These are phyloP conservation scores for Russula brevipes DNA, from an alignment of 768 basidiomycete genomes.

Conservation along the genomic window DNA sequence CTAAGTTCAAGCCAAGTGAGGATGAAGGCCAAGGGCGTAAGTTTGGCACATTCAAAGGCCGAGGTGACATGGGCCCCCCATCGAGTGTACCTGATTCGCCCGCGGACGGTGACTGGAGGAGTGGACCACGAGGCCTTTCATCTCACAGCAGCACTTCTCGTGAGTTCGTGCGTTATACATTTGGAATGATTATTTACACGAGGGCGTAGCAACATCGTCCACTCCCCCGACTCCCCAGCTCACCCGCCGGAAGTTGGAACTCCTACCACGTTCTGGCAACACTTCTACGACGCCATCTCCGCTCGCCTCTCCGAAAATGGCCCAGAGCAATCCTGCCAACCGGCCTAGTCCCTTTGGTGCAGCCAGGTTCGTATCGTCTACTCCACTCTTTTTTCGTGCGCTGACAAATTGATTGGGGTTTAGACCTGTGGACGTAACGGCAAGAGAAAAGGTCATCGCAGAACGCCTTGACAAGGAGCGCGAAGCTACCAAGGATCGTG, in stretches of 20 bases:
- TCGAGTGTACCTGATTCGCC: constrained; percentile 35
- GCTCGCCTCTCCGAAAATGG: constrained; percentile 72
- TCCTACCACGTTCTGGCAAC: constrained; percentile 71
- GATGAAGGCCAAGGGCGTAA: constrained; percentile 28
- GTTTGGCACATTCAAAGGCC: constrained; percentile 36
- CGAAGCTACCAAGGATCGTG: constrained; percentile 37
- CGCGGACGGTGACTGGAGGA: constrained; percentile 75
- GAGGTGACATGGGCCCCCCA: constrained; percentile 51
- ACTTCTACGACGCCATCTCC: constrained; percentile 68
- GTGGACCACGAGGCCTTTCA: constrained; percentile 34
- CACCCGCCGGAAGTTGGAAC: constrained; percentile 73
- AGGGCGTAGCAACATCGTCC: constrained; percentile 52
- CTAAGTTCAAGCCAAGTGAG: constrained; percentile 61
- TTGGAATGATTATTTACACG: constrained; percentile 18
- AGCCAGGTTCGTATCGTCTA: constrained; percentile 53
- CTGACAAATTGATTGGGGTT: neutral
- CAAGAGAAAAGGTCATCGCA: constrained; percentile 68
- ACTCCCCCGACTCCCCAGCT: constrained; percentile 81
- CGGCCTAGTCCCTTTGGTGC: constrained; percentile 80
- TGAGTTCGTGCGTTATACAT: constrained; percentile 35
- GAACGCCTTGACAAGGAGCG: constrained; percentile 67
- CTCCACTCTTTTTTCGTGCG: neutral
- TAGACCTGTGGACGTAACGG: constrained; percentile 81
- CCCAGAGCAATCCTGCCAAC: constrained; percentile 37
- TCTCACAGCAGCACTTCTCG: constrained; percentile 55